Evolutionary conservation across 345 rosid species (phyloP), one percentile per base, ranked within the genome.

Genomic region (Zanthoxylum bungeanum): DNA sequence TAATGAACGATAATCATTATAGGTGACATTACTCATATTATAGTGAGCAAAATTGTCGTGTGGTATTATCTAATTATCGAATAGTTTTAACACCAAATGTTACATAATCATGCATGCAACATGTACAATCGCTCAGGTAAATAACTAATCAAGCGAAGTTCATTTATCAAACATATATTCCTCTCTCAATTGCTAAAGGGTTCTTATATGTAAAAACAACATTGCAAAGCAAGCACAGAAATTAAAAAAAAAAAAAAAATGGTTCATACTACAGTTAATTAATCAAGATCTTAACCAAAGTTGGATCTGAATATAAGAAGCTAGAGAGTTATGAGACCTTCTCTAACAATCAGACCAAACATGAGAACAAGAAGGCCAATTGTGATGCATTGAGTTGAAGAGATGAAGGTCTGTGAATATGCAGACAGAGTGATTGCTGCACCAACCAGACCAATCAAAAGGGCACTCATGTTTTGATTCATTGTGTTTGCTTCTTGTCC

Each of bases 351-450:
- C 71, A 92, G 73, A 25, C 91, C 98, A 70, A 87, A 82, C 81
- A 88, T 75, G 81, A 90, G 96, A 55, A 87, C 84, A 27, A 87
- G 44, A 59, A 90, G 88, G 33, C 95, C 98, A 42, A 82, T 78
- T 7, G 82, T 59, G 42, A 93, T 52, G 76, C 90, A 90, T 49
- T 77, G 84, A 16, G 88, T 87, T 25, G 94, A 78, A 60, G 86
- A 76, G 44, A 89, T 51, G 56, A 70, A 21, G 3, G 85, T 79
- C 83, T 93, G 95, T 36, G 92, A 86, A 71, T 91, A 93, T 9
- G 97, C 95, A 55, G 87, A 83, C 31, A 91, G 72, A 66, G 98
- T 93, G 78, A 93, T 81, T 10, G 75, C 75, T 53, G 92, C 98
- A 4, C 98, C 97, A 4, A 83, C 80, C 61, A 88, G 40, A 72